A percentile compares a stretch with the other conserved stretches of the same genome.
Evolutionary conservation across 352 stramenopile species (phyloP).

Genomic region (Pythium dissimile): DNA sequence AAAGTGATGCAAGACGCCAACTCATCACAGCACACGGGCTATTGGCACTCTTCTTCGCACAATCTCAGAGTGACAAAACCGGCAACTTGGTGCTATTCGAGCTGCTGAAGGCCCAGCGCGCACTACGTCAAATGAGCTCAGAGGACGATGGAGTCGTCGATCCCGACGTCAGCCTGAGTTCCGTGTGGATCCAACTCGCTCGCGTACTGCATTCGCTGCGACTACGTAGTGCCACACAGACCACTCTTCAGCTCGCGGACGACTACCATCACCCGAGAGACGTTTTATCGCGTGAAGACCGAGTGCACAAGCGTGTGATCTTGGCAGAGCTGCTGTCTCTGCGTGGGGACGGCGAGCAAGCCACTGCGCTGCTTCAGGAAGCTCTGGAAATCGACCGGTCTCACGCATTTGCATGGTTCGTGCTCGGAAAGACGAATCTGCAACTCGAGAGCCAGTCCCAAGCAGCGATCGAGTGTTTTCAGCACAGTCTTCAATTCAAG

Average conservation of each 20-base stretch:
- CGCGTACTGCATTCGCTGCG: constrained; percentile 41
- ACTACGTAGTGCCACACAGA: constrained; percentile 32
- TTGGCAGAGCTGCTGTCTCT: constrained; percentile 38
- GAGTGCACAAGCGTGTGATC: constrained; percentile 48
- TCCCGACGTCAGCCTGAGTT: constrained; percentile 20
- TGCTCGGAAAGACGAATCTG: constrained; percentile 45
- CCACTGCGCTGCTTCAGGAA: constrained; percentile 41
- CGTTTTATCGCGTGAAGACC: constrained; percentile 38
- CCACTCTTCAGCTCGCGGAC: constrained; percentile 37
- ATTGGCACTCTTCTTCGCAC: constrained; percentile 53
- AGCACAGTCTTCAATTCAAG: constrained; percentile 38
- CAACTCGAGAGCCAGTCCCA: constrained; percentile 36
- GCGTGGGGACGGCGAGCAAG: constrained; percentile 19
- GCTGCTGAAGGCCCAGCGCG: constrained; percentile 50
- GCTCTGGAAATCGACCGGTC: constrained; percentile 55
- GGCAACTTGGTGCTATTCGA: constrained; percentile 68
- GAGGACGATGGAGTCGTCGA: not conserved
- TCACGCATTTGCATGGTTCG: constrained; percentile 54
- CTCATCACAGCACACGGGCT: constrained; percentile 51
- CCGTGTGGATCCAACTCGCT: constrained; percentile 63
- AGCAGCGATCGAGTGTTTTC: constrained; percentile 48
- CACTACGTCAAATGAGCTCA: constrained; percentile 3
- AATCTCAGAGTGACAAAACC: constrained; percentile 40
- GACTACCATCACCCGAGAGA: constrained; percentile 31
- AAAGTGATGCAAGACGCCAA: not conserved